Base-by-base conservation (phyloP, 345 rosid genomes). In the Rhizophora mangle region DNA sequence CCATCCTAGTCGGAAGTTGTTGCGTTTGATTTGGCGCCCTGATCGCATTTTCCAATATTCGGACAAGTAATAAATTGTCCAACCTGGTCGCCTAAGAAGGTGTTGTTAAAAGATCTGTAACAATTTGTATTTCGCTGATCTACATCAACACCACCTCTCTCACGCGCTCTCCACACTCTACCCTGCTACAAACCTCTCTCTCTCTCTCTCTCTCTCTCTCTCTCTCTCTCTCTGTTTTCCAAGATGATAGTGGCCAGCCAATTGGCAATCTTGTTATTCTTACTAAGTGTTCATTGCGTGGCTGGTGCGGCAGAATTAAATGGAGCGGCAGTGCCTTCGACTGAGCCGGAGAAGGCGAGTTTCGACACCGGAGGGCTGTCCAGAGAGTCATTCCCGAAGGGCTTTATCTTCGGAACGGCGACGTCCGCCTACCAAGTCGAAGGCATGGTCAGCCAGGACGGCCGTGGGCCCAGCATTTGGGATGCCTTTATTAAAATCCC, bases 391-490 rank as follows among this genome's bases (percentile, higher is more conserved):
- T 92, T 95, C 69, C 89, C 92, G 4, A 51, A 77, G 54, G 90
- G 88, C 2, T 95, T 92, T 70, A 26, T 87, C 68, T 92, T 90
- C 73, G 99, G 97, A 68, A 88, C 96, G 53, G 97, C 99, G 49
- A 87, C 96, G 24, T 92, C 97, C n/a, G 99, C 99, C 32, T 92
- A 88, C 63, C 99, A 95, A 63, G 99, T 95, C 39, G 99, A 95
- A 86, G 99, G 99, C 62, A 88, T 87, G 93, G 88, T 96, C 30
- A 68, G 82, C 70, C 80, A 83, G 63, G 99, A 84, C 31, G 99
- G 96, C 56, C 99, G 99, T 47, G 99, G 99, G n/a, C 99, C 99
- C 67, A 89, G 97, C 89, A 92, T 95, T 71, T 95, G 99, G 99
- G 99, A 95, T 68, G 90, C 27, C 39, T 95, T 89, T 62, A 82